These are phyloP conservation scores for Cylindrodendrum hubeiense DNA, from an alignment of 2,329 filamentous ascomycete species.

Conservation along the genomic window DNA sequence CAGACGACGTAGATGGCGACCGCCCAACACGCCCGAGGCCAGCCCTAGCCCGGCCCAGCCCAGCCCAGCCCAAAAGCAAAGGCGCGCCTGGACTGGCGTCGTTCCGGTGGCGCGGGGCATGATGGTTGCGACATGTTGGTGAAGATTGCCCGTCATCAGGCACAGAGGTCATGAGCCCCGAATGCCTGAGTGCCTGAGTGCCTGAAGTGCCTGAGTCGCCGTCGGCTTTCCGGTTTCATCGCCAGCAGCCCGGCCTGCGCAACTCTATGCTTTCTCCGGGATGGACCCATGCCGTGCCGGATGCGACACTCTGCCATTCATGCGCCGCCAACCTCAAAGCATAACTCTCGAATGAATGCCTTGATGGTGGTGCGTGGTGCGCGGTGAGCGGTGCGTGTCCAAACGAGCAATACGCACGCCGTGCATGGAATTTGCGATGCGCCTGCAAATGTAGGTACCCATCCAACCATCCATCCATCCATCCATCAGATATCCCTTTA, in stretches of 20 bases:
- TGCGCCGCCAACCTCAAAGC: constrained; percentile 8
- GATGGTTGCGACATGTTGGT: not conserved
- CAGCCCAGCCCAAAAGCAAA: constrained; percentile 19
- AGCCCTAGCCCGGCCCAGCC: constrained; percentile 9
- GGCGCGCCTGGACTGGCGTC: not conserved
- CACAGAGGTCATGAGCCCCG: not conserved
- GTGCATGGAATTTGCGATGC: not conserved
- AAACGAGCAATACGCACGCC: not conserved
- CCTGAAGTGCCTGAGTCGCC: not conserved
- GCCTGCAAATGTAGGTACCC: not conserved
- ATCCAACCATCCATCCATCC: not conserved
- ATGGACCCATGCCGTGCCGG: constrained; percentile 23
- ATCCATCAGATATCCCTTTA: not conserved
- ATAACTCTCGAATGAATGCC: not conserved
- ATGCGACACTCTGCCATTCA: constrained; percentile 24
- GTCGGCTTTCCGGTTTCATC: constrained; percentile 5
- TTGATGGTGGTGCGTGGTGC: too few species aligned
- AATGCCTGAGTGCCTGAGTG: not conserved
- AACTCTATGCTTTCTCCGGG: constrained; percentile 8
- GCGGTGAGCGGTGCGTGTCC: not conserved
- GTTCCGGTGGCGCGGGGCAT: not conserved
- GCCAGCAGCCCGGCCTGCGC: not conserved
- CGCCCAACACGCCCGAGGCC: constrained; percentile 17
- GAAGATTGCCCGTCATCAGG: not conserved
- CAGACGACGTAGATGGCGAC: constrained; percentile 7